These are phyloP conservation scores for Cylindrotheca fusiformis DNA, from an alignment of 108 stramenopile species.

Conservation along the genomic window DNA sequence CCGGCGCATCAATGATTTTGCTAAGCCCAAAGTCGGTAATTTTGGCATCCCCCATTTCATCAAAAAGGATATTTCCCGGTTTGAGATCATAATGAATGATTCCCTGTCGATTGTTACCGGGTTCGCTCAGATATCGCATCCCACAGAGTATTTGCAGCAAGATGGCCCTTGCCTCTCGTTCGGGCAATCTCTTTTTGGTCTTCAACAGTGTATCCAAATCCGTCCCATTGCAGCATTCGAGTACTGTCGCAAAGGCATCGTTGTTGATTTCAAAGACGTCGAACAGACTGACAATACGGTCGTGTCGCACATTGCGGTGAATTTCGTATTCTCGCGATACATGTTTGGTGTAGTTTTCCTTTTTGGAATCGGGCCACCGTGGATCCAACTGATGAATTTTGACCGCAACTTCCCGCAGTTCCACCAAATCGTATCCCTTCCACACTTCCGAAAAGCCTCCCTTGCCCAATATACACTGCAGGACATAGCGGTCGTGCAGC, in stretches of 20 bases:
- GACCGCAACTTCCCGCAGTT: slow-evolving; percentile 89
- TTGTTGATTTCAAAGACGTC: slow-evolving; percentile 98
- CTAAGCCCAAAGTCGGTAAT: slow-evolving; percentile 99
- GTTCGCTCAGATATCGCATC: slow-evolving; percentile 92
- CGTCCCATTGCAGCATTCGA: slow-evolving; percentile 94
- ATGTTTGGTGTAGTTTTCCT: slow-evolving; percentile 96
- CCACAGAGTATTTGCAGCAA: slow-evolving; percentile 93
- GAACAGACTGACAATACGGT: slow-evolving; percentile 94
- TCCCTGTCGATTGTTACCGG: slow-evolving; percentile 81
- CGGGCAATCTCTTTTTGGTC: slow-evolving; percentile 71
- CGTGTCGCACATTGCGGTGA: slow-evolving; percentile 93
- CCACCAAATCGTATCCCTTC: slow-evolving; percentile 89
- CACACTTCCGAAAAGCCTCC: slow-evolving; percentile 99
- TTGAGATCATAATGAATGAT: slow-evolving; percentile 99
- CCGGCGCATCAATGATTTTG: slow-evolving; percentile 83
- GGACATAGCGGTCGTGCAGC: slow-evolving; percentile 90
- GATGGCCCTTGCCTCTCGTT: slow-evolving; percentile 90
- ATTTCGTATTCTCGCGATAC: slow-evolving; percentile 98
- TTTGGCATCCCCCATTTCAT: slow-evolving; percentile 93
- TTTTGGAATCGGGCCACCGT: slow-evolving; percentile 93
- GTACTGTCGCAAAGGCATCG: slow-evolving; percentile 96
- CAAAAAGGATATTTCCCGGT: slow-evolving; percentile 94
- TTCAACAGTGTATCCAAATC: slow-evolving; percentile 93
- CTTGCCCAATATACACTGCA: slow-evolving; percentile 88
- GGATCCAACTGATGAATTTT: slow-evolving; percentile 98